These are phyloP conservation scores for Claviceps capensis DNA, from an alignment of 2,329 filamentous ascomycete species.

Conservation along the genomic window DNA sequence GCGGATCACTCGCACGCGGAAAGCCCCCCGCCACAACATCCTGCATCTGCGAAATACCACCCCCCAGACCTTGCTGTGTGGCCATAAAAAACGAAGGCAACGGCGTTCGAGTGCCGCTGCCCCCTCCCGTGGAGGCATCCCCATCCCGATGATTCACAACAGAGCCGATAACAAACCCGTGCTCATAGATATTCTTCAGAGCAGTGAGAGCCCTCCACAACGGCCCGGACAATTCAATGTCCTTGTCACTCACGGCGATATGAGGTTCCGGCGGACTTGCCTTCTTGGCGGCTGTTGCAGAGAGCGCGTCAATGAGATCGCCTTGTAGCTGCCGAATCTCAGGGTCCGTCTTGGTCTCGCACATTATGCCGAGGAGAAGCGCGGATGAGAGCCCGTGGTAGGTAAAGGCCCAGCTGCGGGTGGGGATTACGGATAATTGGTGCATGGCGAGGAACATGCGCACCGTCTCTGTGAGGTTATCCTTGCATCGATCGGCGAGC, in stretches of 20 bases:
- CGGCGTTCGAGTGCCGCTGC: conserved; percentile 32
- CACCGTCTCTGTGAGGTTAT: conserved; percentile 50
- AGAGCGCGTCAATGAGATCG: conserved; percentile 49
- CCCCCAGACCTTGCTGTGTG: conserved; percentile 8
- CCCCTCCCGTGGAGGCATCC: conserved; percentile 26
- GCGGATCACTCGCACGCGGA: conserved; percentile 29
- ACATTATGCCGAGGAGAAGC: conserved; percentile 47
- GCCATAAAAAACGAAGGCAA: conserved; percentile 15
- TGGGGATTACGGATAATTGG: conserved; percentile 51
- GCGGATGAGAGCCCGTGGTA: conserved; percentile 54
- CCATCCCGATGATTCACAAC: conserved; percentile 33
- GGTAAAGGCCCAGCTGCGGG: conserved; percentile 54
- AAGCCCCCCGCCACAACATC: conserved; percentile 10
- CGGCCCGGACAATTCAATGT: conserved; percentile 49
- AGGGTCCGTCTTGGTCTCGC: conserved; percentile 48
- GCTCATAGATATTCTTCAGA: conserved; percentile 52
- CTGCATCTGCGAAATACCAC: conserved; percentile 14
- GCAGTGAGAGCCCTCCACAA: conserved; percentile 47
- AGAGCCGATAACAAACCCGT: conserved; percentile 41
- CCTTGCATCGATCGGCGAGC: conserved; percentile 45
- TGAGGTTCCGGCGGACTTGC: conserved; percentile 38
- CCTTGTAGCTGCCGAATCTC: conserved; percentile 51
- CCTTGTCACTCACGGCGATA: conserved; percentile 40
- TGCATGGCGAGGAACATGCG: conserved; percentile 59
- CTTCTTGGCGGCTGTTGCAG: conserved; percentile 50